Conservation (phyloP, 2,329 filamentous ascomycete species). For the Ascochyta clinopodiicola region DNA sequence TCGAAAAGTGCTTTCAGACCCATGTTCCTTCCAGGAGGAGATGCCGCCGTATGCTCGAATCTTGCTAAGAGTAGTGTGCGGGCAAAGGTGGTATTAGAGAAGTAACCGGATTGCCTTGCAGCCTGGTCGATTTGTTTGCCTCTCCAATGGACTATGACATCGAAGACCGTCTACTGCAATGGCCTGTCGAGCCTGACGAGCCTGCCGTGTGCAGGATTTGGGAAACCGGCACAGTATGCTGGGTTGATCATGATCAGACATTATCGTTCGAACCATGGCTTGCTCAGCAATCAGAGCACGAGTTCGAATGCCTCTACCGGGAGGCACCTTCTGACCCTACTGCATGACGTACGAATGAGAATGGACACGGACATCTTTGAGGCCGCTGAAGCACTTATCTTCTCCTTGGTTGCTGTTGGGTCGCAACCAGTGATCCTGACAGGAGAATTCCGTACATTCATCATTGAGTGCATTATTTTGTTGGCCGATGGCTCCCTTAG, state of each 20-base stretch:
- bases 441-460: not conserved
- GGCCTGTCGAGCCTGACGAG: constrained; percentile 6
- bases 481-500: not conserved
- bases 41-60: constrained; percentile 10
- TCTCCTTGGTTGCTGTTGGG: constrained; percentile 1
- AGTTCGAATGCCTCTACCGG: not conserved
- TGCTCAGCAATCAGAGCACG: not conserved
- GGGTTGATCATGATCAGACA: constrained; percentile 9
- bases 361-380: not conserved
- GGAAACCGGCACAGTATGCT: constrained; percentile 9
- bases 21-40: constrained; percentile 3
- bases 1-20: constrained; percentile 7
- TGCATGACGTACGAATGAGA: constrained; percentile 5
- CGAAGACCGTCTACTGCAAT: constrained; percentile 9
- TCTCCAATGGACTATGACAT: constrained; percentile 1
- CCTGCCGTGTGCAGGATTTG: constrained; percentile 11
- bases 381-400: not conserved
- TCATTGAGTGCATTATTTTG: constrained; percentile 1
- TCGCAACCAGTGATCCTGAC: constrained; percentile 1
- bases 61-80: constrained; percentile 2
- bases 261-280: not conserved
- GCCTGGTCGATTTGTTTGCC: constrained; percentile 10
- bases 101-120: constrained; percentile 7
- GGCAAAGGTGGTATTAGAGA: constrained; percentile 10
- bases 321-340: not conserved